A percentile compares a stretch with the other conserved stretches of the same genome.
Conservation (phyloP, 1,139 yeast genomes). For the Pichia sp. region DNA sequence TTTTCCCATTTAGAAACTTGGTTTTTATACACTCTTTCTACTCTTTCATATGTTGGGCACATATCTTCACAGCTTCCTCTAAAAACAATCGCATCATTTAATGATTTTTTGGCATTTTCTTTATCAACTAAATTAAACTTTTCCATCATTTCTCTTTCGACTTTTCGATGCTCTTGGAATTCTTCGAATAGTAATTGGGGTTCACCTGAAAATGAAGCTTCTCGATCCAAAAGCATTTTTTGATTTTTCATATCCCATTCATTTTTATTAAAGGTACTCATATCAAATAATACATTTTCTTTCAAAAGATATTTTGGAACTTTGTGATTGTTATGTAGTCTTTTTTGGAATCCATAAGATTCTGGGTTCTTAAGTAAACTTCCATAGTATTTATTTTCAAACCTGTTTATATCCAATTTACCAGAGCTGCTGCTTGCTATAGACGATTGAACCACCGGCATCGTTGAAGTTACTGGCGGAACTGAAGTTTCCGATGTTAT, state of each 20-base stretch:
- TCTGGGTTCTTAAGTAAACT: constrained; percentile 23
- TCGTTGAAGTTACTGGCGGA: not conserved
- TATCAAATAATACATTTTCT: constrained; percentile 27
- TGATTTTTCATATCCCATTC: constrained; percentile 58
- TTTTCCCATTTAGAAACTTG: constrained; percentile 77
- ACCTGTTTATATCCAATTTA: constrained; percentile 8
- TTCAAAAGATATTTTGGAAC: constrained; percentile 28
- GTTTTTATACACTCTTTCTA: constrained; percentile 80
- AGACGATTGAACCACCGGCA: not conserved
- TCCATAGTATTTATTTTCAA: constrained; percentile 27
- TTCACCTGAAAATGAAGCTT: constrained; percentile 34
- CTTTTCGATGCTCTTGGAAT: constrained; percentile 67
- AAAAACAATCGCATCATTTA: constrained; percentile 81
- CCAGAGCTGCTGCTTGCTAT: not conserved
- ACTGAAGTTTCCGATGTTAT: not conserved
- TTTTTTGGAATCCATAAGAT: constrained; percentile 22
- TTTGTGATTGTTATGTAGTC: constrained; percentile 15
- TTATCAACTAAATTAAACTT: constrained; percentile 77
- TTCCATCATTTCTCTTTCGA: constrained; percentile 79
- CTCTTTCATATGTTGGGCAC: constrained; percentile 94
- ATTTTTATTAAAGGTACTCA: constrained; percentile 30
- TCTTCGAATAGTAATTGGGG: constrained; percentile 47
- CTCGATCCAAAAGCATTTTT: constrained; percentile 38
- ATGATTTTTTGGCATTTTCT: constrained; percentile 72
- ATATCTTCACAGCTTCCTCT: constrained; percentile 85